Conservation (phyloP, 2,329 filamentous ascomycete genomes). For the Trichoderma brevicompactum region DNA sequence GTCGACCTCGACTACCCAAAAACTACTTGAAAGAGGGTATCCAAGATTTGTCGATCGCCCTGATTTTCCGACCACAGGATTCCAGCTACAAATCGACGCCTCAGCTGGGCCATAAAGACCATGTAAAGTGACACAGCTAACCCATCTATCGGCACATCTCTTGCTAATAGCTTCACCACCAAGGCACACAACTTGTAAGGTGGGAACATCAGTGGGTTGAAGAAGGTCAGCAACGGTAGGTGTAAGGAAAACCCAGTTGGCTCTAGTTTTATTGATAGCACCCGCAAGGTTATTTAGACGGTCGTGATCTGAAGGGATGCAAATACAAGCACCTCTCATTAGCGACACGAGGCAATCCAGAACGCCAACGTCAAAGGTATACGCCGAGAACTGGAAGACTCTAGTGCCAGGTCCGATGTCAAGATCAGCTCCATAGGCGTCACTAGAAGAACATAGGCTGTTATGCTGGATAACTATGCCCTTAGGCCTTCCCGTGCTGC, state of each 20-base stretch:
- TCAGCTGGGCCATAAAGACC: conserved; percentile 26
- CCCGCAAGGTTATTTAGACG: conserved; percentile 30
- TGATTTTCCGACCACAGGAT: conserved; percentile 8
- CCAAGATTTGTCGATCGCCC: conserved; percentile 28
- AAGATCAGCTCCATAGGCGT: conserved; percentile 19
- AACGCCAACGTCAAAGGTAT: conserved; percentile 33
- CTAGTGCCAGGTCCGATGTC: conserved; percentile 15
- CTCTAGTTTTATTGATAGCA: conserved; percentile 14
- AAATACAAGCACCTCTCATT: conserved; percentile 32
- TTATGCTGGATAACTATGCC: conserved; percentile 24
- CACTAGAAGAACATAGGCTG: conserved; percentile 22
- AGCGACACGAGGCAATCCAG: conserved; percentile 32
- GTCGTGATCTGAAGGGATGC: conserved; percentile 31
- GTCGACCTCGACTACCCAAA: conserved; percentile 32
- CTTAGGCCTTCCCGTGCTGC: conserved; percentile 17
- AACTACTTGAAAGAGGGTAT: conserved; percentile 22
- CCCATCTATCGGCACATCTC: conserved; percentile 18
- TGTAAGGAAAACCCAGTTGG: conserved; percentile 29
- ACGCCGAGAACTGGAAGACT: conserved; percentile 32
- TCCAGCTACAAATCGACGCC: conserved; percentile 23
- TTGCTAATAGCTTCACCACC: conserved; percentile 26
- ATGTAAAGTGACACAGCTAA: not conserved
- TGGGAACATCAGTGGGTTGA: conserved; percentile 2
- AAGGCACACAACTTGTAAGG: conserved; percentile 16
- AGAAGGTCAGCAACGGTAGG: conserved; percentile 31